Evolutionary conservation across 2,329 filamentous ascomycete genomes (phyloP).

Genomic region (Colletotrichum tofieldiae): DNA sequence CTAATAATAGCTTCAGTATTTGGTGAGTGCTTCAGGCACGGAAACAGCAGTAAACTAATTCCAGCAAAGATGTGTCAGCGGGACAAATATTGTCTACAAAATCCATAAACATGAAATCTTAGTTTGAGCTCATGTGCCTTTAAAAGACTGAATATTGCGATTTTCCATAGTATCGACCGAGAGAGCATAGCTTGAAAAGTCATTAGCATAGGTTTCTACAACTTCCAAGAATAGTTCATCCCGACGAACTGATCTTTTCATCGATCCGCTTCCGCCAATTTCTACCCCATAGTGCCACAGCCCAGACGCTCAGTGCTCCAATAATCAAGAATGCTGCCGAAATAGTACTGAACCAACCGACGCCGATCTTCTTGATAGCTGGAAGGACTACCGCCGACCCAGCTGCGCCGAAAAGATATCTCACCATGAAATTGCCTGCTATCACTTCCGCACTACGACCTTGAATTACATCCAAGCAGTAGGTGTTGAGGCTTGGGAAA

Average conservation of each 20-base stretch:
- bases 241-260: not conserved
- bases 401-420: slow-evolving; percentile 82
- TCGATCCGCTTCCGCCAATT: slow-evolving; percentile 30
- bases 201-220: not conserved
- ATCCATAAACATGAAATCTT: too few species aligned
- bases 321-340: slow-evolving; percentile 46
- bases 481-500: slow-evolving; percentile 79
- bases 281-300: slow-evolving; percentile 36
- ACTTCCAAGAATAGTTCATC: not conserved
- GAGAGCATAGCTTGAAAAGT: not conserved
- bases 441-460: slow-evolving; percentile 52
- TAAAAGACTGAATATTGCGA: not conserved
- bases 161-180: not conserved
- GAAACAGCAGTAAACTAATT: too few species aligned
- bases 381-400: slow-evolving; percentile 82
- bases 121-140: too few species aligned
- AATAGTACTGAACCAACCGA: slow-evolving; percentile 87
- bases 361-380: slow-evolving; percentile 80
- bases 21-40: too few species aligned
- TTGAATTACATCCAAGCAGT: slow-evolving; percentile 43
- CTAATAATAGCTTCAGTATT: too few species aligned
- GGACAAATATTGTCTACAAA: too few species aligned
- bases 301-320: slow-evolving; percentile 44
- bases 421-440: slow-evolving; percentile 84
- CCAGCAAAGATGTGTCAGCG: too few species aligned